Evolutionary conservation across 305 asterid species (phyloP).

Genomic region (Solanum hybrid): DNA sequence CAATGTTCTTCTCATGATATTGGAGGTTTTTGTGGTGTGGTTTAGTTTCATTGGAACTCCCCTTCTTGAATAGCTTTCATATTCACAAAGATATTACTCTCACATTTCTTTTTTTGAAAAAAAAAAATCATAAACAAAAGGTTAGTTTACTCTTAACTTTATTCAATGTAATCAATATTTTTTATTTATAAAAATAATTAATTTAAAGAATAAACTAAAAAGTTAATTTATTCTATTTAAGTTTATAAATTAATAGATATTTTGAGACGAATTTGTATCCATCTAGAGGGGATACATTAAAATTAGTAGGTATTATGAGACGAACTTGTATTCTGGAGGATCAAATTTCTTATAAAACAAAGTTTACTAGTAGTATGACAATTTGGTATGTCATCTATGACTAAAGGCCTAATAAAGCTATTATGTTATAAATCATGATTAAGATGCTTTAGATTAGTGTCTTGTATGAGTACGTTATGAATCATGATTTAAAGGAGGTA

Average conservation of each 20-base stretch:
- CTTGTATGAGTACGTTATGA: not conserved
- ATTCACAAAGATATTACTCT: not conserved
- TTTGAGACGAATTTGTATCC: not conserved
- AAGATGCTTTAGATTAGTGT: not conserved
- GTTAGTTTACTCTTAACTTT: not conserved
- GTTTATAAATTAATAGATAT: not conserved
- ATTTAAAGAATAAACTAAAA: too few relatives aligned
- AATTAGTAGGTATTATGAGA: too few relatives aligned
- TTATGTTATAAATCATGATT: not conserved
- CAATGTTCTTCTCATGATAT: not conserved
- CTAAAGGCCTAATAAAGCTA: not conserved
- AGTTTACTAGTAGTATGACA: too few relatives aligned
- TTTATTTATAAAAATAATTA: too few relatives aligned
- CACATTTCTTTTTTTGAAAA: not conserved
- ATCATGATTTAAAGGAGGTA: not conserved
- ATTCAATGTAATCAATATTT: not conserved
- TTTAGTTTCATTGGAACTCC: not conserved
- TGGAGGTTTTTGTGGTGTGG: not conserved
- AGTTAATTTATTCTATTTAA: not conserved
- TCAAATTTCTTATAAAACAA: too few relatives aligned
- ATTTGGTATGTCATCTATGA: too few relatives aligned
- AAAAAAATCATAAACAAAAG: not conserved
- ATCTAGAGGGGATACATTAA: not conserved
- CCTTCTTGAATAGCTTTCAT: not conserved
- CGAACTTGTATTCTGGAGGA: too few relatives aligned